phyloP scores from a whole-genome alignment of 768 basidiomycete species.

The Hericium erinaceus region DNA sequence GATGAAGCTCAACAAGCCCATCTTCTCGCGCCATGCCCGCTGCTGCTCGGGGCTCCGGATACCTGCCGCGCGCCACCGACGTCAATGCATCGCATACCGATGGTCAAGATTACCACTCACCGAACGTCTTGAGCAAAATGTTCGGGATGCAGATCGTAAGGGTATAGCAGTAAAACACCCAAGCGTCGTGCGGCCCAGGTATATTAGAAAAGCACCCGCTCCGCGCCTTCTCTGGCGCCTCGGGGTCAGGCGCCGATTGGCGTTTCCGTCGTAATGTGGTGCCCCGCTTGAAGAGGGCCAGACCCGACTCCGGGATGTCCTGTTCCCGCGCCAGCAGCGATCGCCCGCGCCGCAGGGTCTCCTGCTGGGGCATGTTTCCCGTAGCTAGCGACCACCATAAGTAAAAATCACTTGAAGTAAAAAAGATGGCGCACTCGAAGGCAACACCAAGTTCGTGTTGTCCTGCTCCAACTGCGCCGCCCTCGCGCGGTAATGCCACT shows the following conservation, averaged over 20 bases:
- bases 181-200: slow-evolving; percentile 86
- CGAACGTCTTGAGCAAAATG: slow-evolving; percentile 66
- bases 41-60: slow-evolving; percentile 88
- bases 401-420: neutral
- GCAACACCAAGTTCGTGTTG: slow-evolving; percentile 59
- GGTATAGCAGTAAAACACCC: slow-evolving; percentile 91
- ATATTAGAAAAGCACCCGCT: slow-evolving; percentile 59
- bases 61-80: slow-evolving; percentile 34
- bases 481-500: slow-evolving; percentile 90
- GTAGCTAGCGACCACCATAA: slow-evolving; percentile 39
- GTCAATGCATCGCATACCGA: neutral
- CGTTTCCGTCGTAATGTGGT: slow-evolving; percentile 71
- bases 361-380: slow-evolving; percentile 63
- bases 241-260: slow-evolving; percentile 29
- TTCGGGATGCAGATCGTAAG: slow-evolving; percentile 79
- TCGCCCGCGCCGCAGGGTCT: slow-evolving; percentile 67
- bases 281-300: slow-evolving; percentile 84
- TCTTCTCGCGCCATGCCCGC: slow-evolving; percentile 97
- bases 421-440: slow-evolving; percentile 58
- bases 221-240: slow-evolving; percentile 26
- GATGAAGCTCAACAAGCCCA: slow-evolving; percentile 83
- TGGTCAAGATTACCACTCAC: slow-evolving; percentile 34
- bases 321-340: slow-evolving; percentile 88
- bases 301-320: slow-evolving; percentile 84
- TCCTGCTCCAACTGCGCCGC: slow-evolving; percentile 72